These are phyloP conservation scores for Euphorbia peplus DNA, from an alignment of 345 rosid species.

Conservation along the genomic window DNA sequence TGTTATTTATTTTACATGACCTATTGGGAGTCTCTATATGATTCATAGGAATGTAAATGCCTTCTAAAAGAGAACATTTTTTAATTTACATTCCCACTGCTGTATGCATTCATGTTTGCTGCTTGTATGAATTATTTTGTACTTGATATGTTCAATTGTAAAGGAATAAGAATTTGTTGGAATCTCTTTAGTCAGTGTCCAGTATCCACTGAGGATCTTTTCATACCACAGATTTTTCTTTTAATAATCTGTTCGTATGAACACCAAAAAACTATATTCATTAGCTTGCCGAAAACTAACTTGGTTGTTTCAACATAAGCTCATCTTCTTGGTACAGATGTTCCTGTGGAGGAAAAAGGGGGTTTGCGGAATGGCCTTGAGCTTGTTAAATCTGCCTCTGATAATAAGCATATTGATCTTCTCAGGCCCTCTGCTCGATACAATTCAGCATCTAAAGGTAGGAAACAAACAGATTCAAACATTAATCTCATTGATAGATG, in stretches of 20 bases:
- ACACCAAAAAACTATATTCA: neutral
- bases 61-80: neutral
- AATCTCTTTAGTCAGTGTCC: neutral
- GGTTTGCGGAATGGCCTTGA: constrained; percentile 45
- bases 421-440: constrained; percentile 67
- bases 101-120: neutral
- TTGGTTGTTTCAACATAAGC: neutral
- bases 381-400: constrained; percentile 48
- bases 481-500: neutral
- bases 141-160: neutral
- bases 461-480: neutral
- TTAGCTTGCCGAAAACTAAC: neutral
- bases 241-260: neutral
- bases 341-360: constrained; percentile 30
- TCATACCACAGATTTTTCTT: neutral
- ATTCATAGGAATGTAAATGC: constrained; percentile 1
- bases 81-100: neutral
- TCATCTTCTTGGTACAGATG: constrained; percentile 33
- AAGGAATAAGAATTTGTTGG: neutral
- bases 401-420: constrained; percentile 68
- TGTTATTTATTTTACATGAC: neutral
- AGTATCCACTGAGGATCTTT: neutral
- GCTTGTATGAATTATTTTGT: neutral
- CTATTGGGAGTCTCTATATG: neutral
- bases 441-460: constrained; percentile 55